Percentiles rank a stretch among this genome's conserved stretches.
Evolutionary conservation across 2,329 filamentous ascomycete species (phyloP).

Genomic region (Escovopsis sp.): DNA sequence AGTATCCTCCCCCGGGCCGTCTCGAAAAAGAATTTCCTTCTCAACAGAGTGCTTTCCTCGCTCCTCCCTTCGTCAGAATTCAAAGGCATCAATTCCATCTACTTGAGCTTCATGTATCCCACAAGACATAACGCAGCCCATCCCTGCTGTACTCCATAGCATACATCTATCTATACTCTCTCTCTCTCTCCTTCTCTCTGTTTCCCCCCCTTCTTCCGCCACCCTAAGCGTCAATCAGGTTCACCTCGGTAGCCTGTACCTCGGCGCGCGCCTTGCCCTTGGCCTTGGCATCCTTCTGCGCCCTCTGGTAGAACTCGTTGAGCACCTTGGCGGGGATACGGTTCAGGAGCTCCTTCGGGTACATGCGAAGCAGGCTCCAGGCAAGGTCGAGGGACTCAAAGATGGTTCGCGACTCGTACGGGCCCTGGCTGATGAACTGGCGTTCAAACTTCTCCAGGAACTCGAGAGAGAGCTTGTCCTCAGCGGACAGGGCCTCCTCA

Average conservation of each 20-base stretch:
- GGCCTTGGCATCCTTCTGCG: conserved; percentile 45
- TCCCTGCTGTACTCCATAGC: background rate
- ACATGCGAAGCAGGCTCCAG: conserved; percentile 92
- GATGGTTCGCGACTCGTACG: conserved; percentile 85
- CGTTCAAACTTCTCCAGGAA: conserved; percentile 98
- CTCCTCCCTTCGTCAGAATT: too few relatives aligned
- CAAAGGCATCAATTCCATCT: too few relatives aligned
- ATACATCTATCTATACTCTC: background rate
- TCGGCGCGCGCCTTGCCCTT: conserved; percentile 43
- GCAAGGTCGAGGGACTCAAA: conserved; percentile 90
- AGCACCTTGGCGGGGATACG: conserved; percentile 75
- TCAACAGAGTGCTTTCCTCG: too few relatives aligned
- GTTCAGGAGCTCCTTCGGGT: conserved; percentile 95
- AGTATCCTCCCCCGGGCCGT: too few relatives aligned
- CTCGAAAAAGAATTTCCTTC: too few relatives aligned
- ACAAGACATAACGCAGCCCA: background rate
- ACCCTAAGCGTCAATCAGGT: conserved; percentile 43
- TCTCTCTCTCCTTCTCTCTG: background rate
- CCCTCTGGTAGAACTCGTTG: conserved; percentile 68
- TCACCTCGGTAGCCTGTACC: conserved; percentile 35
- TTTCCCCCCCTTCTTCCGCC: background rate
- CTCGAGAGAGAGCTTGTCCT: conserved; percentile 95
- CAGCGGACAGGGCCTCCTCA: conserved; percentile 86
- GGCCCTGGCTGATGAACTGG: conserved; percentile 80
- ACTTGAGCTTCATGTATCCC: too few relatives aligned